A percentile compares a stretch with the other conserved stretches of the same genome.
These are phyloP conservation scores for Penicillium sp. DNA, from an alignment of 2,329 filamentous ascomycete species.

Conservation along the genomic window DNA sequence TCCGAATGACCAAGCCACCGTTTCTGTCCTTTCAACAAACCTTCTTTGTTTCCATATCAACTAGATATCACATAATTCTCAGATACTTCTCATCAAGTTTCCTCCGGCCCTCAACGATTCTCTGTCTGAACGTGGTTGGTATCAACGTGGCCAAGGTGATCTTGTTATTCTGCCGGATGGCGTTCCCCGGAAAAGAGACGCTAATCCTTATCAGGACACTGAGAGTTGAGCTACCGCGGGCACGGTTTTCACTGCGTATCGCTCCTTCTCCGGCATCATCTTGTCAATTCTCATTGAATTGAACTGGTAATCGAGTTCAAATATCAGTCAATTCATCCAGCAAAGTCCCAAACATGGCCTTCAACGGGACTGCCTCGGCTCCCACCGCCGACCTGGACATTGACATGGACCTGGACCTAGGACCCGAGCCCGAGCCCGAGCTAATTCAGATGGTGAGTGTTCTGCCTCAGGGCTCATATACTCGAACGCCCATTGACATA, in stretches of 20 bases:
- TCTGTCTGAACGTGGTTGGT: too few species aligned
- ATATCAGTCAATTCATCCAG: background rate
- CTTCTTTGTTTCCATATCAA: too few species aligned
- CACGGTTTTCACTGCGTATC: conserved; percentile 5
- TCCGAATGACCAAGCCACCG: too few species aligned
- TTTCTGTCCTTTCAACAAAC: too few species aligned
- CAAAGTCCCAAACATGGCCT: conserved; percentile 6
- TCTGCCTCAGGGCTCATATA: background rate
- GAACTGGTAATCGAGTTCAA: background rate
- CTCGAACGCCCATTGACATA: conserved; percentile 1
- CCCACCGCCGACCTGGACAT: conserved; percentile 61
- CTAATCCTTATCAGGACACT: conserved; percentile 8
- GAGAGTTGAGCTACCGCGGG: conserved; percentile 7
- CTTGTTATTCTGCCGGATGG: background rate
- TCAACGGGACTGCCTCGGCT: conserved; percentile 6
- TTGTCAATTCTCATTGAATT: background rate
- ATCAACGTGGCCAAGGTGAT: background rate
- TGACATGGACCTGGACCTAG: conserved; percentile 67
- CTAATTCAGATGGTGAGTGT: conserved; percentile 34
- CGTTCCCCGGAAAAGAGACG: conserved; percentile 5
- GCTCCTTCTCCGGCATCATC: background rate
- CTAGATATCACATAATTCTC: too few species aligned
- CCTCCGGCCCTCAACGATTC: too few species aligned
- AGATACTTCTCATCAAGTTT: too few species aligned
- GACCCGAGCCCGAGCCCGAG: conserved; percentile 48